Percentiles rank a stretch among this genome's conserved stretches.
Conservation (phyloP, 805 yeast genomes). For the Hanseniaspora jakobsenii region DNA sequence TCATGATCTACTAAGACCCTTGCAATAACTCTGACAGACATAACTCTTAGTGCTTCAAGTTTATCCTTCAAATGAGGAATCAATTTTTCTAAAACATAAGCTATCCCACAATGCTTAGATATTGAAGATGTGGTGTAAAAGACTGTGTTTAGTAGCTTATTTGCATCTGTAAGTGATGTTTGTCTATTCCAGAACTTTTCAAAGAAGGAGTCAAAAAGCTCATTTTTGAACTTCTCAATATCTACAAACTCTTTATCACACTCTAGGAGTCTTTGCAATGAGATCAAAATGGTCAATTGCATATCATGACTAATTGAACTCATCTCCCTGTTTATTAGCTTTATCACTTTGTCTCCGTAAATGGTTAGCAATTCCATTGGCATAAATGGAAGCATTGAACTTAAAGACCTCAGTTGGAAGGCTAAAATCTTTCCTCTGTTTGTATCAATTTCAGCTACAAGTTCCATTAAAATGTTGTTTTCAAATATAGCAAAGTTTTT, state of each 20-base stretch:
- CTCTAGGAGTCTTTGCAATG: constrained; percentile 53
- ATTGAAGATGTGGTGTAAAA: constrained; percentile 59
- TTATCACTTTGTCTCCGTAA: constrained; percentile 64
- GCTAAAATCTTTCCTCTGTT: constrained; percentile 73
- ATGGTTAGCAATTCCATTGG: constrained; percentile 66
- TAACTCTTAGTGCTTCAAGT: constrained; percentile 62
- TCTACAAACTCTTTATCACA: constrained; percentile 46
- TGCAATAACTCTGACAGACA: constrained; percentile 64
- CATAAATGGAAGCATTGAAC: constrained; percentile 75
- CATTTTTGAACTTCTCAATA: constrained; percentile 36
- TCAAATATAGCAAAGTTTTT: constrained; percentile 42
- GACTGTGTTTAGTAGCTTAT: constrained; percentile 45
- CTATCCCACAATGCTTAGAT: constrained; percentile 55
- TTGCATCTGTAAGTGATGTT: constrained; percentile 46
- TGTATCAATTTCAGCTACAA: constrained; percentile 66
- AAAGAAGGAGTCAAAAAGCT: constrained; percentile 39
- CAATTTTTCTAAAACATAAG: constrained; percentile 45
- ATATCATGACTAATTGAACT: constrained; percentile 77
- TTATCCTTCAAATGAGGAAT: constrained; percentile 61
- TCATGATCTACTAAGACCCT: constrained; percentile 42
- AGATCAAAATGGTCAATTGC: constrained; percentile 58
- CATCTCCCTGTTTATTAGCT: constrained; percentile 58
- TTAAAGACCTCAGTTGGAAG: constrained; percentile 64
- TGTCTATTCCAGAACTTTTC: constrained; percentile 72
- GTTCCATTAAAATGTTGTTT: constrained; percentile 45